Evolutionary conservation across 1,139 yeast genomes (phyloP), one percentile per base, ranked within the genome.

Genomic region (Lodderomyces orthopsilosis): DNA sequence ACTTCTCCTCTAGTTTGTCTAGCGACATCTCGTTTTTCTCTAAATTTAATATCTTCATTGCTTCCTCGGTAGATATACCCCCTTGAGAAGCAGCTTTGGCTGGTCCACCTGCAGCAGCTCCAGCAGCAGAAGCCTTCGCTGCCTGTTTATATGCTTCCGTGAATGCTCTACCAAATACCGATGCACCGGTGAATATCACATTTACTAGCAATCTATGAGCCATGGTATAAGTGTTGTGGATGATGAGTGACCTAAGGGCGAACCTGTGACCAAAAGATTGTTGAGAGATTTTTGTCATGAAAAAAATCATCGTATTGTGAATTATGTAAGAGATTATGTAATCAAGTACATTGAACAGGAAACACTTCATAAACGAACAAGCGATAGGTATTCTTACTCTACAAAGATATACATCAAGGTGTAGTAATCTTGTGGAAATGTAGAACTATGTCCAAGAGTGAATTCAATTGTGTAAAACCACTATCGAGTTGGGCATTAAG

Each of bases 121-220:
- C 62, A 13, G 77, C 70, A 15, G 95, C 88, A 43, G 85, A 79
- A 6, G 89, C 87, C 45, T 87, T 84, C 14, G 97, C 95, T 1
- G 98, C 98, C 67, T 93, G 98, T 58, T 85, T 85, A 74, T 91
- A 93, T 0, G 98, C 98, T 62, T 90, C 96, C n/a, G 91, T 79
- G 65, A 93, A 93, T 0, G 98, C 98, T 53, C 88, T 80, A 42
- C 98, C 98, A 61, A 93, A 90, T 36, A 93, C 98, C 51, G 89
- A 84, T 10, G 98, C 95, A 45, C 98, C 98, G 17, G 98, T 91
- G 59, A 91, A 79, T 46, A 90, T 78, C 51, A 93, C 96, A 66
- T 88, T 93, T 53, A 88, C 89, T 44, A 93, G 61, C 50, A 93
- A 77, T 71, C 97, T 81, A 64, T 91, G 96, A 51, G 98, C 98